Conservation (phyloP, 1,139 yeast species). For the Candida dubliniensis region DNA sequence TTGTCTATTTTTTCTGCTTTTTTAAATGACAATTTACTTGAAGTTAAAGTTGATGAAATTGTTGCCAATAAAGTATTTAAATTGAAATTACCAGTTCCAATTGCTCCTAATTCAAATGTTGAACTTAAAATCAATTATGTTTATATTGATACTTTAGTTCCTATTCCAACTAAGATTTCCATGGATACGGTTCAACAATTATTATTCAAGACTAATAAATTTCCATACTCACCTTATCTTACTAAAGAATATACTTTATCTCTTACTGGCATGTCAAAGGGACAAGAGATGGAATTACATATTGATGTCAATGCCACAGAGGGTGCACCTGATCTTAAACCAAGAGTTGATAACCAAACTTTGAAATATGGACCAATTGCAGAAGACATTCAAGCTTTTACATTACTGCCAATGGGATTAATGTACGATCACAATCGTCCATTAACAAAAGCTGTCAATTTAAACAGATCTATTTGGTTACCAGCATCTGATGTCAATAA, state of each 20-base stretch:
- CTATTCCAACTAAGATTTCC: slow-evolving; percentile 64
- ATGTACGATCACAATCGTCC: slow-evolving; percentile 71
- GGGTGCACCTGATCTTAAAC: slow-evolving; percentile 26
- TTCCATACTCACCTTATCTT: slow-evolving; percentile 62
- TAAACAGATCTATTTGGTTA: slow-evolving; percentile 77
- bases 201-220: slow-evolving; percentile 53
- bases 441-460: slow-evolving; percentile 54
- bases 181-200: slow-evolving; percentile 67
- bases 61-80: slow-evolving; percentile 36
- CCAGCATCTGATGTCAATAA: slow-evolving; percentile 43
- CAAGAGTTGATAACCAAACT: slow-evolving; percentile 37
- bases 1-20: slow-evolving; percentile 49
- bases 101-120: slow-evolving; percentile 60
- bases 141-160: slow-evolving; percentile 47
- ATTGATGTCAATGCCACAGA: slow-evolving; percentile 18
- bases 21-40: slow-evolving; percentile 25
- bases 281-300: slow-evolving; percentile 40
- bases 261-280: slow-evolving; percentile 49
- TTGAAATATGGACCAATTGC: slow-evolving; percentile 60
- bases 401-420: slow-evolving; percentile 51
- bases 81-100: slow-evolving; percentile 59
- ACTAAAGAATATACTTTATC: slow-evolving; percentile 53
- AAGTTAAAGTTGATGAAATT: slow-evolving; percentile 31
- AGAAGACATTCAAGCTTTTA: slow-evolving; percentile 43
- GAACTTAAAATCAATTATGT: slow-evolving; percentile 56